These are phyloP conservation scores for Tilletia horrida DNA, from an alignment of 1,284 basidiomycete genomes.

Conservation along the genomic window DNA sequence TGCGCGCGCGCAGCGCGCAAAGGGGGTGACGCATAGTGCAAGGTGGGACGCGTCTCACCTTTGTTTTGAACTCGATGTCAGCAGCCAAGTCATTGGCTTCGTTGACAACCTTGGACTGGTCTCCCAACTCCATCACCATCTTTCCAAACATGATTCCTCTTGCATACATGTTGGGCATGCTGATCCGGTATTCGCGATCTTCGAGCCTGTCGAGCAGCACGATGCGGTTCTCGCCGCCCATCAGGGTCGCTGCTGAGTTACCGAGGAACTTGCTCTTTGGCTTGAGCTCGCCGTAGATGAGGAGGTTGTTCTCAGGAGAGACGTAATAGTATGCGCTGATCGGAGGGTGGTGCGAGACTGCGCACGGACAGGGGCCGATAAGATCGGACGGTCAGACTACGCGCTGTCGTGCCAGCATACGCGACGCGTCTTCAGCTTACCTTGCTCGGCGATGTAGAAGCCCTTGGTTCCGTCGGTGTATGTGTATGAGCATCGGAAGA, in stretches of 20 bases:
- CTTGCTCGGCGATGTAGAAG: constrained; percentile 97
- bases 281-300: constrained; percentile 86
- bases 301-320: constrained; percentile 75
- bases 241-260: constrained; percentile 63
- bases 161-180: constrained; percentile 65
- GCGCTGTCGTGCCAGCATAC: no score
- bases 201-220: constrained; percentile 47
- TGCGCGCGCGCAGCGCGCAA: neutral
- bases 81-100: constrained; percentile 71
- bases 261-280: constrained; percentile 96
- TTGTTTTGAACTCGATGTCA: constrained; percentile 96
- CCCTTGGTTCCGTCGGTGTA: constrained; percentile 87
- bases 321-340: constrained; percentile 96
- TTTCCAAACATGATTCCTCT: constrained; percentile 95
- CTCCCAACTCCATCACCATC: constrained; percentile 95
- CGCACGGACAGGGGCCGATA: neutral
- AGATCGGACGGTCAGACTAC: neutral
- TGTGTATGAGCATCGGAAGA: constrained; percentile 92
- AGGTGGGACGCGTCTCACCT: constrained; percentile 51
- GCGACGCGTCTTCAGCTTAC: constrained; percentile 56
- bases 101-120: constrained; percentile 80
- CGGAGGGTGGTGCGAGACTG: constrained; percentile 89
- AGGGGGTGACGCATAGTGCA: neutral
- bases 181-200: constrained; percentile 51
- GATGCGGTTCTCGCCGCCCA: constrained; percentile 82